phyloP scores from a whole-genome alignment of 2,329 filamentous ascomycete species.

The Aureobasidium sp. region DNA sequence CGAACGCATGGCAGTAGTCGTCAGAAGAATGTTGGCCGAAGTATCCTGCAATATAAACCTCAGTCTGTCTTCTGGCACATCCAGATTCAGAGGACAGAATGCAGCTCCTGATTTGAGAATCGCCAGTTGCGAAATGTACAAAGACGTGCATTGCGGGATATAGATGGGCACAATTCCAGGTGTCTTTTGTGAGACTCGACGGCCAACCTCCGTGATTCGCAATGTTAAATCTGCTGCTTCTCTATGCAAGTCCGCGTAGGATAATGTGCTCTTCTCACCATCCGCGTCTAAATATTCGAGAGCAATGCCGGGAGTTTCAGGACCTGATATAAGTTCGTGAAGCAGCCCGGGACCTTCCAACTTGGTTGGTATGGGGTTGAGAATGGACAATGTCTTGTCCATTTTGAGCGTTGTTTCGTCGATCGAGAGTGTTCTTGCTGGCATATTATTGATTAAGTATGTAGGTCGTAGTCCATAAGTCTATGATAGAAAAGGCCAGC shows the following conservation, averaged over 20 bases:
- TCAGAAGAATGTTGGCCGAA: slow-evolving; percentile 58
- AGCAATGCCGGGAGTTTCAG: slow-evolving; percentile 37
- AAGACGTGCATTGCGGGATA: slow-evolving; percentile 63
- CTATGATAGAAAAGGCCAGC: background rate
- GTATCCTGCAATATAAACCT: slow-evolving; percentile 76
- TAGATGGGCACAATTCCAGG: slow-evolving; percentile 61
- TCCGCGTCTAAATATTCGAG: slow-evolving; percentile 54
- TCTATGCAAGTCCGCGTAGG: slow-evolving; percentile 55
- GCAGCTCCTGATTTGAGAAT: slow-evolving; percentile 74
- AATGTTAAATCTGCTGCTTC: slow-evolving; percentile 48
- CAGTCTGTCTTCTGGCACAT: slow-evolving; percentile 67
- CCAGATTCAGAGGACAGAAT: slow-evolving; percentile 76
- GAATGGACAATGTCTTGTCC: slow-evolving; percentile 39
- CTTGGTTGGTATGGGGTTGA: slow-evolving; percentile 46
- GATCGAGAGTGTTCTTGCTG: background rate
- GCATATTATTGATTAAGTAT: slow-evolving; percentile 8
- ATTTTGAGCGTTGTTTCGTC: slow-evolving; percentile 7
- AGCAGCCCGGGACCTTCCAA: slow-evolving; percentile 49
- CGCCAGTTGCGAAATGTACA: slow-evolving; percentile 71
- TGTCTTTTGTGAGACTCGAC: slow-evolving; percentile 17
- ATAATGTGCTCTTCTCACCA: slow-evolving; percentile 39
- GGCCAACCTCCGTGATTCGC: slow-evolving; percentile 34
- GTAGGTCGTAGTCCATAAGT: background rate
- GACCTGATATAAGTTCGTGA: slow-evolving; percentile 52
- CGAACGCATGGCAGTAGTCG: slow-evolving; percentile 41